Conservation (phyloP, 805 yeast species). For the Monosporozyma solicola region DNA sequence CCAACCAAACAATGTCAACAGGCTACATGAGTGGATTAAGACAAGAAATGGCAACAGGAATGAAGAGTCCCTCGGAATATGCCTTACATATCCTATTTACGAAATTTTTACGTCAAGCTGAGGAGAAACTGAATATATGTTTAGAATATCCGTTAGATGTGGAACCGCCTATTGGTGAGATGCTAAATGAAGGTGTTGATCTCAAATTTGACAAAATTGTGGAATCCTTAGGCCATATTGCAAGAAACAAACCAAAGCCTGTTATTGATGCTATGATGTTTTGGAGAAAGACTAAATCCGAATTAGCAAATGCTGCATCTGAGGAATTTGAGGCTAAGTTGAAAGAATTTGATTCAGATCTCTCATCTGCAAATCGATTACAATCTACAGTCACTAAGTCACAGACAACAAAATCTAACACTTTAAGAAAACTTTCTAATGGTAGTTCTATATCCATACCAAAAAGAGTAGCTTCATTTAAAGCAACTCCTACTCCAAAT, state of each 20-base stretch:
- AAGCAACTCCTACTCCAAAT: slow-evolving; percentile 25
- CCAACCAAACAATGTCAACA: slow-evolving; percentile 8
- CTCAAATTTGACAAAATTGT: slow-evolving; percentile 79
- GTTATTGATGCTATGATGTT: slow-evolving; percentile 97
- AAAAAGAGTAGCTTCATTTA: slow-evolving; percentile 43
- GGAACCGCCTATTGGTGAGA: slow-evolving; percentile 72
- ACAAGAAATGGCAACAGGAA: slow-evolving; percentile 40
- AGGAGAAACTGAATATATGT: slow-evolving; percentile 70
- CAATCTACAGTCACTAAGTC: not conserved
- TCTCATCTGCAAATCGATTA: not conserved
- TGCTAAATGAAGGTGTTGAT: slow-evolving; percentile 80
- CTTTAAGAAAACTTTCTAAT: slow-evolving; percentile 14
- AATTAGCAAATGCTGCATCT: slow-evolving; percentile 61
- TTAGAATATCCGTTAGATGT: slow-evolving; percentile 48
- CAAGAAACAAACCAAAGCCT: slow-evolving; percentile 84
- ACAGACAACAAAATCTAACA: slow-evolving; percentile 18
- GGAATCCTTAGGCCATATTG: slow-evolving; percentile 80
- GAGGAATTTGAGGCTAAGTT: slow-evolving; percentile 40
- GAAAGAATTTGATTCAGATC: slow-evolving; percentile 25
- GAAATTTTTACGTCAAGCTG: slow-evolving; percentile 91
- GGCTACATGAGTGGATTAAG: slow-evolving; percentile 26
- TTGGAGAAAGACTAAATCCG: slow-evolving; percentile 93
- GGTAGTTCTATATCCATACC: slow-evolving; percentile 32
- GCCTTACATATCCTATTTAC: slow-evolving; percentile 91
- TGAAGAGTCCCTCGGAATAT: slow-evolving; percentile 75